Percentiles rank a stretch among this genome's conserved stretches.
These are phyloP conservation scores for Aspergillus intermedius DNA, from an alignment of 2,329 filamentous ascomycete genomes.

Conservation along the genomic window DNA sequence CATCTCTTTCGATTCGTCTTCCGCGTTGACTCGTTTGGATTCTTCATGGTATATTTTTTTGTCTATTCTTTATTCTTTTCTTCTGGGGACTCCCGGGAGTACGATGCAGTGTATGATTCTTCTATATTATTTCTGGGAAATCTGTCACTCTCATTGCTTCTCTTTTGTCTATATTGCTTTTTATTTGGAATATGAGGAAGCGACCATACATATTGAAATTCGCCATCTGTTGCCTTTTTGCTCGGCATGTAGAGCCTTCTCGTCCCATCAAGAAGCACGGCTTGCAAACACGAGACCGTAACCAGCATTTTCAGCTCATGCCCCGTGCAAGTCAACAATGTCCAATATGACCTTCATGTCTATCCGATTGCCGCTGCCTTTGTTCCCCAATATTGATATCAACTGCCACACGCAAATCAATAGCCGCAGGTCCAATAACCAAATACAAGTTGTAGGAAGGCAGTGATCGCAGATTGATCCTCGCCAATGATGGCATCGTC, in stretches of 20 bases:
- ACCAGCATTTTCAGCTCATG: too few relatives aligned
- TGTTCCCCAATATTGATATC: too few relatives aligned
- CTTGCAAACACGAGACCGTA: too few relatives aligned
- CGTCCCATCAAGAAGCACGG: too few relatives aligned
- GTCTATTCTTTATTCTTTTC: slow-evolving; percentile 1
- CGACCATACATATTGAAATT: slow-evolving; percentile 9
- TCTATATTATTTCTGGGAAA: slow-evolving; percentile 7
- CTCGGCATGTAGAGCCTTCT: background rate
- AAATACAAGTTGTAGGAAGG: too few relatives aligned
- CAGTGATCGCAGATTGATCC: too few relatives aligned
- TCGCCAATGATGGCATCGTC: too few relatives aligned
- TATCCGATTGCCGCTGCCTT: too few relatives aligned
- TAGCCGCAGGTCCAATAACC: too few relatives aligned
- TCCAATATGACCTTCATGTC: too few relatives aligned
- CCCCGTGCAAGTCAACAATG: too few relatives aligned
- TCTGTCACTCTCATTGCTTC: slow-evolving; percentile 8
- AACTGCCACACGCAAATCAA: too few relatives aligned
- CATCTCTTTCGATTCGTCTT: slow-evolving; percentile 14
- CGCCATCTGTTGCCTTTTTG: background rate
- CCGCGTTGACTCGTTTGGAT: slow-evolving; percentile 22
- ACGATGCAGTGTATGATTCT: slow-evolving; percentile 18
- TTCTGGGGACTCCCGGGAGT: slow-evolving; percentile 16
- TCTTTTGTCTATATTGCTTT: slow-evolving; percentile 14
- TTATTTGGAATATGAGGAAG: background rate
- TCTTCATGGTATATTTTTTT: background rate